Percentiles rank a stretch among this genome's conserved stretches.
These are phyloP conservation scores for Kalaharituber pfeilii DNA, from an alignment of 2,329 filamentous ascomycete genomes.

Conservation along the genomic window DNA sequence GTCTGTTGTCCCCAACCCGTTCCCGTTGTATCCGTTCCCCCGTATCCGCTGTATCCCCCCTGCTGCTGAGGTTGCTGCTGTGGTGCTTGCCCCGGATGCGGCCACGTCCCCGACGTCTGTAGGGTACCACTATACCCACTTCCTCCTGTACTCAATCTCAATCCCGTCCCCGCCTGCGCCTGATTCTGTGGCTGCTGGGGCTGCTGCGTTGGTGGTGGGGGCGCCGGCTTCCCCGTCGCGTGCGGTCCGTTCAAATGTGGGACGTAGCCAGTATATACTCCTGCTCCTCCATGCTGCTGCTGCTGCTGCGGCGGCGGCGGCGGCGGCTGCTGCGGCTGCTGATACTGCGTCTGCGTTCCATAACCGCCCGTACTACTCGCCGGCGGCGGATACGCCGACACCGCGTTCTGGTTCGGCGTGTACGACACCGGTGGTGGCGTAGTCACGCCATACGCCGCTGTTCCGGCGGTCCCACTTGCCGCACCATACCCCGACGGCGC, in stretches of 20 bases:
- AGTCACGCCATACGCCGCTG: too few species aligned
- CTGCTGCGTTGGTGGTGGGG: neutral
- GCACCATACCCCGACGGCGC: neutral
- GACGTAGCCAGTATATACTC: neutral
- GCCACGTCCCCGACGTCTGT: too few species aligned
- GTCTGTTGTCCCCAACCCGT: neutral
- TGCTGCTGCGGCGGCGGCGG: neutral
- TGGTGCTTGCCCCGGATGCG: neutral
- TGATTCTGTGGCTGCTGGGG: constrained; percentile 1
- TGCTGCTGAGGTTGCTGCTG: neutral
- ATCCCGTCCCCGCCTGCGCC: too few species aligned
- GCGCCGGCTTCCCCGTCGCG: constrained; percentile 1
- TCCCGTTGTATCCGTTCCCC: neutral
- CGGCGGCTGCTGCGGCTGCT: neutral
- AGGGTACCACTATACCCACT: too few species aligned
- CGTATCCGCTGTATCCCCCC: neutral
- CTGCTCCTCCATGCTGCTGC: neutral
- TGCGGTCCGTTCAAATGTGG: constrained; percentile 1
- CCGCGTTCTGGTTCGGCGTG: too few species aligned
- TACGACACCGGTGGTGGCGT: too few species aligned
- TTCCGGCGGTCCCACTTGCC: neutral
- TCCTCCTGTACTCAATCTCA: too few species aligned
- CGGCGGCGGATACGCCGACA: too few species aligned
- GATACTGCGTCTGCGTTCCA: neutral
- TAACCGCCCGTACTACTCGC: neutral